Base-by-base conservation (phyloP, 192 early-diverging fungal species). In the Phycomyces nitens region DNA sequence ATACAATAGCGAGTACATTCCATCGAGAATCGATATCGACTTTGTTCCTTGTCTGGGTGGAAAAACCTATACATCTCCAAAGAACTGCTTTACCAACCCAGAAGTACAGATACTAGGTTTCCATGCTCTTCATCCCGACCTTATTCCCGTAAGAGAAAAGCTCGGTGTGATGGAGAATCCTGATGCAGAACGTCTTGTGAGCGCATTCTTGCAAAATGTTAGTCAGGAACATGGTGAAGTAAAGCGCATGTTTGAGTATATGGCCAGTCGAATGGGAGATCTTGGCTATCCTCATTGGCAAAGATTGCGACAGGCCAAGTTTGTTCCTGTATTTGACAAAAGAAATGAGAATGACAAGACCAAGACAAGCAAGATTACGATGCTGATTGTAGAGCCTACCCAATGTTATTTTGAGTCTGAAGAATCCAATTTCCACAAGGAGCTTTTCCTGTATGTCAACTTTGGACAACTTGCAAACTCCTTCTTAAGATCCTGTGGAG, bases 401-500 rank as follows among this genome's bases (percentile, higher is more conserved):
- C 60, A 75, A 16, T 85, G 80, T 56, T 87, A 83, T 49, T 88
- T 84, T 66, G 70, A 77, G 56, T 78, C 70, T 59, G 79, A 82
- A 12, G 40, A 62, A 7, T 43, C 65, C 0, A 79, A 66, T 18
- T 80, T 71, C 27, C 81, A 82, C 53, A 73, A 68, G 18, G 78
- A 80, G 14, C 75, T 88, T 5, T 78, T 88, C 60, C 64, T 69
- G 0, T 83, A 77, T 21, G 73, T 88, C 38, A 87, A 93, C 66
- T 95, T 93, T 75, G 90, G 91, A 0, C 43, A 70, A 0, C 43
- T 72, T 1, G 92, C 89, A 11, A 89, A 93, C 68, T 70, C 80
- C 9, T 96, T 96, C 56, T 70, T 96, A 47, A 83, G 85, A 26
- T 79, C 83, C 1, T 96, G 94, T 62, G 94, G 94, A 53, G 89